Base-by-base conservation (phyloP, 306 rosid species). In the Begonia masoniana region DNA sequence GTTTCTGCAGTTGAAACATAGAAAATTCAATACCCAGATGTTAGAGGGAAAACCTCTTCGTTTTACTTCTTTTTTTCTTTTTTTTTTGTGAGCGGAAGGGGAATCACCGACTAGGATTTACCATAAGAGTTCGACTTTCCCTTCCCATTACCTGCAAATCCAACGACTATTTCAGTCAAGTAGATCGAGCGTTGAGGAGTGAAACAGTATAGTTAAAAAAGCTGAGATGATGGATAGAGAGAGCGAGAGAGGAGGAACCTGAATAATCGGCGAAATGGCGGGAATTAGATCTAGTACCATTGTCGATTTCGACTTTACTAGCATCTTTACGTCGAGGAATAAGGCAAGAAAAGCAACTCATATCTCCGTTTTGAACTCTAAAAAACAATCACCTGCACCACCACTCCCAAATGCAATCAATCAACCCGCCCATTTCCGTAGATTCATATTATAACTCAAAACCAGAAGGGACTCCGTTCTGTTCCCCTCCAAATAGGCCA, bases 341-440 rank as follows among this genome's bases (percentile, higher is more conserved):
- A 50, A 71, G 39, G 73, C 76, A 79, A 61, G 64, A 58, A 62
- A 79, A 79, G 78, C 81, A 79, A 63, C 74, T 51, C 85, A 79
- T 79, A 43, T 42, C 57, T 50, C 51, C 54, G 16, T n/a, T 31
- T 31, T 7, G 39, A 31, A 31, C 39, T 31, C 39, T 7, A 31
- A 31, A 31, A 31, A 54, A 12, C 36, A 36, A 53, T 15, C 23
- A 66, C 52, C 68, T 24, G 31, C 16, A 60, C 55, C 13, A 13
- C 46, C 21, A 39, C 42, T 50, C 15, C 14, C 49, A 45, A 61
- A 41, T 3, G 9, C 2, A 51, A 61, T 35, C 15, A 6, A 31
- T 31, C 39, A 31, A 31, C 39, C 9, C 39, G 39, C 39, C 39
- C 39, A 31, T 31, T 31, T 31, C 39, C 39, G 39, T 7, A 31